phyloP scores from a whole-genome alignment of 2,329 filamentous ascomycete species.

The Macrophomina phaseolina region DNA sequence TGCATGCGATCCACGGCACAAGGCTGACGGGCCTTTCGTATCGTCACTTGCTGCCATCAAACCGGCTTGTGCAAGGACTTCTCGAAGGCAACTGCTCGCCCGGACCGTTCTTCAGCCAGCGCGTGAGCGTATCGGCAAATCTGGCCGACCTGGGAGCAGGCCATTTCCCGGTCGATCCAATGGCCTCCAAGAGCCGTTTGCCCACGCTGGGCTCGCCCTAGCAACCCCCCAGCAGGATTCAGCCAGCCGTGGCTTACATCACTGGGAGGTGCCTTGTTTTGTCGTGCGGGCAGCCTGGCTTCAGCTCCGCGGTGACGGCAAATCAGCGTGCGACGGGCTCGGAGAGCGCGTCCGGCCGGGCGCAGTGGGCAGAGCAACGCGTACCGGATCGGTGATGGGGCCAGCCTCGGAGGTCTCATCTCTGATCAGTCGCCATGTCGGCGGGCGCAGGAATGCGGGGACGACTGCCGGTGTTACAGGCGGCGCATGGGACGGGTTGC shows the following conservation, averaged over 20 bases:
- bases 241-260: constrained; percentile 23
- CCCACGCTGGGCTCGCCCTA: constrained; percentile 15
- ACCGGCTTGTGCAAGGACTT: constrained; percentile 24
- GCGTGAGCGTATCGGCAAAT: constrained; percentile 23
- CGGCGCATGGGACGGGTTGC: constrained; percentile 24
- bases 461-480: constrained; percentile 17
- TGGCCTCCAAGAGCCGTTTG: constrained; percentile 15
- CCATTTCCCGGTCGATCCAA: constrained; percentile 24
- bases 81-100: constrained; percentile 15
- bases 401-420: constrained; percentile 13
- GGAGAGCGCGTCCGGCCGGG: constrained; percentile 2
- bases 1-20: constrained; percentile 22
- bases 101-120: constrained; percentile 21
- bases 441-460: constrained; percentile 24
- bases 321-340: constrained; percentile 17
- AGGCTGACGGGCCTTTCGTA: constrained; percentile 12
- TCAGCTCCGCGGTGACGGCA: constrained; percentile 15
- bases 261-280: constrained; percentile 19
- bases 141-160: constrained; percentile 18
- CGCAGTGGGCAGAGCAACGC: constrained; percentile 19
- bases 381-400: constrained; percentile 22
- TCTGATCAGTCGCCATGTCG: constrained; percentile 24
- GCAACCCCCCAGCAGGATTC: constrained; percentile 25
- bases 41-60: constrained; percentile 16
- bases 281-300: constrained; percentile 2